Conservation (phyloP, 352 stramenopile genomes). For the Globisporangium lucens region DNA sequence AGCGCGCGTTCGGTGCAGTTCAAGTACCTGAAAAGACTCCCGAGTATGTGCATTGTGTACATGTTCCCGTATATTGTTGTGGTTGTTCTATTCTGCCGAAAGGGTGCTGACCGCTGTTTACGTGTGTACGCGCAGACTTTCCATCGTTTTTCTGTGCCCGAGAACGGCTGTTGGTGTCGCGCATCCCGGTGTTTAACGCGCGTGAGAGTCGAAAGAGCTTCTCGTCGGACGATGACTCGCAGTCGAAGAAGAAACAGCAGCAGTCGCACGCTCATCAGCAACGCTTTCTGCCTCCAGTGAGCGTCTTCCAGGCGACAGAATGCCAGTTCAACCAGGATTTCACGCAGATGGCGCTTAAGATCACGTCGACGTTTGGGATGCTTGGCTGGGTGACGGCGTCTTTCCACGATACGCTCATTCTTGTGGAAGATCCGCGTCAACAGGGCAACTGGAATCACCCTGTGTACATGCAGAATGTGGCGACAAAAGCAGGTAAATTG, state of each 20-base stretch:
- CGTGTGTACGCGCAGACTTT: conserved; percentile 38
- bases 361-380: conserved; percentile 60
- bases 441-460: conserved; percentile 25
- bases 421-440: conserved; percentile 51
- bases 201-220: conserved; percentile 15
- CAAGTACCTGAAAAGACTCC: conserved; percentile 47
- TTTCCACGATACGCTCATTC: conserved; percentile 42
- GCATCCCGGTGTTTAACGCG: conserved; percentile 45
- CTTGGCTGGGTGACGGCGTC: conserved; percentile 67
- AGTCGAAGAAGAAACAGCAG: conserved; percentile 18
- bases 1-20: conserved; percentile 34
- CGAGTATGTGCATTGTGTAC: conserved; percentile 26
- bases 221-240: conserved; percentile 13
- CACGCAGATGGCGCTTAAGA: conserved; percentile 59
- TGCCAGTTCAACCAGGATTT: conserved; percentile 71
- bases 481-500: conserved; percentile 48
- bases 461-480: conserved; percentile 70
- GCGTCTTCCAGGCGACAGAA: conserved; percentile 68
- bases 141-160: conserved; percentile 56
- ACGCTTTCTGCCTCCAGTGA: conserved; percentile 55
- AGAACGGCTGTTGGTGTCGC: conserved; percentile 46
- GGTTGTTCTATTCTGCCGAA: not conserved
- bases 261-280: conserved; percentile 24
- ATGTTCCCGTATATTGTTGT: too few species aligned
- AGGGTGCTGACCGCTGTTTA: not conserved